Base-by-base conservation (phyloP, 805 yeast genomes). In the Metschnikowia proteae region DNA sequence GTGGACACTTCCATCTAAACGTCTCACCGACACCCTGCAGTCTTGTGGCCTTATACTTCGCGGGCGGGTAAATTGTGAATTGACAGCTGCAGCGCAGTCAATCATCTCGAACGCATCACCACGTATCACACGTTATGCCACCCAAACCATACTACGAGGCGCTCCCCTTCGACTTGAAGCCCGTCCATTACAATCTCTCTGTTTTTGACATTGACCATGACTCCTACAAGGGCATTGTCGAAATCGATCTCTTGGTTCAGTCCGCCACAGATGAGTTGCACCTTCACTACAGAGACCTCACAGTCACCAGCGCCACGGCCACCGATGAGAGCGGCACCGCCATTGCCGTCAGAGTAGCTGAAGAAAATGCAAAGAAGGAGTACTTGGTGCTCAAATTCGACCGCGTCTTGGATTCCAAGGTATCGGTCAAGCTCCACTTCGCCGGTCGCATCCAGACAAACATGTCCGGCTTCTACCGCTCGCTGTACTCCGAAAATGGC, bases 111-210 rank as follows among this genome's bases (percentile, higher is more conserved):
- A 28, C 6, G 8, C 30, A 8, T 8, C 30, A 8, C 13, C 26
- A 10, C 34, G 10, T 6, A 11, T 27, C 9, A 13, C 13, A 23
- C 43, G 28, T 11, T 28, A 17, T 28, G 37, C 26, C 10, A 23
- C 8, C 37, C 10, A 46, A 48, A 17, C 65, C 64, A 1, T 71
- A 71, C 57, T 72, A 72, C 54, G 71, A 71, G 52, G 75, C 81
- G 4, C 79, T 82, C 52, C 95, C 88, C 58, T 71, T 73, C 43
- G 71, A 78, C 46, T 85, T 90, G 52, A 76, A 76, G 50, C 97
- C 99, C 32, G 58, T 70, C 32, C 87, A 86, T 66, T 92, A 94
- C 64, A 79, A 81, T 47, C 65, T 94, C 13, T 49, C 67, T 31
- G 75, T 82, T 17, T 84, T 82, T 58, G 78, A 83, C 58, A 64